Evolutionary conservation across 2,329 filamentous ascomycete species (phyloP).

Genomic region (Colletotrichum zoysiae): DNA sequence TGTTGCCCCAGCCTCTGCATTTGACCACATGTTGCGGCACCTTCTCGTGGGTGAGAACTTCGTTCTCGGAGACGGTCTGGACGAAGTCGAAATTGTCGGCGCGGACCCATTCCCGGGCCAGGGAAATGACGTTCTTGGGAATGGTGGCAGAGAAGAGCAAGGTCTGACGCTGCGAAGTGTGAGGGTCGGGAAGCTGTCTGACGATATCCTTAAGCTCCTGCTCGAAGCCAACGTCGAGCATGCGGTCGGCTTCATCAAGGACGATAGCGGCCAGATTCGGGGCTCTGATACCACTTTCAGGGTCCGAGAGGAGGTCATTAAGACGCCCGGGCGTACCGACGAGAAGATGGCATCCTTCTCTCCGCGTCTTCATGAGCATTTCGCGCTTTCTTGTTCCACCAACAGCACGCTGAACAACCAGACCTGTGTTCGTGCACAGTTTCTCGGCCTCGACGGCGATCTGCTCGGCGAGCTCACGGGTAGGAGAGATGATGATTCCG

Average conservation of each 20-base stretch:
- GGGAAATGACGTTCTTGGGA: conserved; percentile 81
- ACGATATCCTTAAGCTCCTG: conserved; percentile 74
- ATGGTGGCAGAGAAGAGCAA: conserved; percentile 97
- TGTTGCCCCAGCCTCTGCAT: conserved; percentile 78
- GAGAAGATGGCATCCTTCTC: conserved; percentile 86
- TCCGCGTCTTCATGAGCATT: conserved; percentile 76
- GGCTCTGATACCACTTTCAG: conserved; percentile 72
- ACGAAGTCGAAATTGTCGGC: conserved; percentile 86
- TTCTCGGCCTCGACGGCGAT: conserved; percentile 83
- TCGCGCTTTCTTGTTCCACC: conserved; percentile 85
- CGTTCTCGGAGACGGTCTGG: conserved; percentile 86
- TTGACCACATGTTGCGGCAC: conserved; percentile 84
- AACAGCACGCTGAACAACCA: conserved; percentile 82
- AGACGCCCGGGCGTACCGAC: conserved; percentile 92
- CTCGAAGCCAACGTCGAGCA: conserved; percentile 94
- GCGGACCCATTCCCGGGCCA: conserved; percentile 85
- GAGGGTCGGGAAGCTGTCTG: conserved; percentile 70
- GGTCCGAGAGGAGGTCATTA: conserved; percentile 82
- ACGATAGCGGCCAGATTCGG: conserved; percentile 91
- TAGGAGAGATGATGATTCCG: conserved; percentile 81
- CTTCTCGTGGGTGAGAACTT: conserved; percentile 84
- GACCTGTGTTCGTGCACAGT: conserved; percentile 72
- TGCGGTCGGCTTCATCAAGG: conserved; percentile 96
- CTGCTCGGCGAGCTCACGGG: conserved; percentile 84
- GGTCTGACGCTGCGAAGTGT: conserved; percentile 81